Evolutionary conservation across 805 yeast genomes (phyloP), one percentile per base, ranked within the genome.

Genomic region (Kuraishia hungarica): DNA sequence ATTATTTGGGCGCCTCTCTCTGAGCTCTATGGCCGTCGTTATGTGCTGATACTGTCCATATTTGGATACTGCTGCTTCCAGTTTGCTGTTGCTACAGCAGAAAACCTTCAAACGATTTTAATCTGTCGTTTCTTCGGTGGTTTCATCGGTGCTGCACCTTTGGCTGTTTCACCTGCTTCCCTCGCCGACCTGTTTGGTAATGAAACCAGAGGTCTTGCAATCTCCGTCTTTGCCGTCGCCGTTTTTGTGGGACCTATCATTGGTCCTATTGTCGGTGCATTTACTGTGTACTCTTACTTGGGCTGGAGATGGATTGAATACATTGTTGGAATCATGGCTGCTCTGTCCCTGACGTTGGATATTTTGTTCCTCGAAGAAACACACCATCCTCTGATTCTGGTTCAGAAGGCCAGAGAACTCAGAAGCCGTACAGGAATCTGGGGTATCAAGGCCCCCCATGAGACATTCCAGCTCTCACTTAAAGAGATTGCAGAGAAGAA

Each of bases 361-460:
- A 55, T 74, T 0, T 61, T 86, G 17, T 73, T 81, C 55, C 72
- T 72, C 56, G 78, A 76, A 53, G 96, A 89, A 69, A 82, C 90
- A 1, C 90, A 87, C 65, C 87, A 84, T 60, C 89, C 91, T 19
- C 74, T 82, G 11, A 76, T 89, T 54, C 68, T 88, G 55, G 81
- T 76, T 21, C 62, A 73, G 20, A 87, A 87, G 69, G 94, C 96
- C 2, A 72, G 73, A 54, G 72, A 68, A 50, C 74, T 89, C 64
- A 79, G 91, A 61, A 72, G 77, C 61, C 72, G 82, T 59, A 88
- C 93, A 11, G 87, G 89, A 20, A 89, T 84, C 71, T 87, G 94
- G 94, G 87, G 87, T 50, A 81, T 88, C 53, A 86, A 82, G 61
- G 90, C 96, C 28, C 83, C 89, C 10, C 90, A 84, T 62, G 94